These are phyloP conservation scores for Calamus simplicifolius DNA, from an alignment of 176 grass and related monocot genomes.

Conservation along the genomic window DNA sequence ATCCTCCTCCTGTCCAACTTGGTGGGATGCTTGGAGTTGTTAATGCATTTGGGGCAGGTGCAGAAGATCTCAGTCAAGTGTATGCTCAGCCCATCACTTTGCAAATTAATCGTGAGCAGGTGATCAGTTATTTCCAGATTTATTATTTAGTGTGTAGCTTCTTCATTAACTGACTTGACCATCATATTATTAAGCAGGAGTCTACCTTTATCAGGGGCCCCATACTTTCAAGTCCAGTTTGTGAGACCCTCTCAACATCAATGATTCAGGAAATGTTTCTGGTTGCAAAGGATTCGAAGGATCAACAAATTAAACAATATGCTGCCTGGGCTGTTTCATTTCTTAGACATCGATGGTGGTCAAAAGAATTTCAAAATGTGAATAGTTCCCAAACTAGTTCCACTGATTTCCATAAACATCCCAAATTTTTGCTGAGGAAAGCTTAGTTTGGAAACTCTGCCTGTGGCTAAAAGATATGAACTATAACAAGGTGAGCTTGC, in stretches of 20 bases:
- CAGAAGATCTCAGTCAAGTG: constrained; percentile 49
- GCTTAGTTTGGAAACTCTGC: constrained; percentile 77
- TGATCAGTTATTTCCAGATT: neutral
- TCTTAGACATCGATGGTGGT: constrained; percentile 63
- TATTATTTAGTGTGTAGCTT: too few species aligned
- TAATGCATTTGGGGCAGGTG: constrained; percentile 77
- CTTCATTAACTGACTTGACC: constrained; percentile 15
- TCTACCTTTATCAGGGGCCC: constrained; percentile 52
- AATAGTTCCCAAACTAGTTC: constrained; percentile 41
- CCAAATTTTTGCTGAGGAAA: constrained; percentile 57
- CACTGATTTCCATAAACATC: constrained; percentile 24
- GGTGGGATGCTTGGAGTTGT: constrained; percentile 75
- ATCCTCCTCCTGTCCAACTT: constrained; percentile 69
- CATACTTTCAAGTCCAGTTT: constrained; percentile 51
- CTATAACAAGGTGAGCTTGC: constrained; percentile 51
- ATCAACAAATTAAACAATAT: constrained; percentile 56
- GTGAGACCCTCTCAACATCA: constrained; percentile 59
- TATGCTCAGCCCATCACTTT: constrained; percentile 26
- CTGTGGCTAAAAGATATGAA: constrained; percentile 65
- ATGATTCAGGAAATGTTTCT: constrained; percentile 88
- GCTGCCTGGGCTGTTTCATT: constrained; percentile 89
- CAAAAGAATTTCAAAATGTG: constrained; percentile 31
- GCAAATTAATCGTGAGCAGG: constrained; percentile 45
- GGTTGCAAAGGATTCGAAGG: constrained; percentile 66
- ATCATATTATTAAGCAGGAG: constrained; percentile 41